A percentile compares a stretch with the other conserved stretches of the same genome.
Conservation (phyloP, 2,329 filamentous ascomycete genomes). For the Scopulariopsis brevicaulis region DNA sequence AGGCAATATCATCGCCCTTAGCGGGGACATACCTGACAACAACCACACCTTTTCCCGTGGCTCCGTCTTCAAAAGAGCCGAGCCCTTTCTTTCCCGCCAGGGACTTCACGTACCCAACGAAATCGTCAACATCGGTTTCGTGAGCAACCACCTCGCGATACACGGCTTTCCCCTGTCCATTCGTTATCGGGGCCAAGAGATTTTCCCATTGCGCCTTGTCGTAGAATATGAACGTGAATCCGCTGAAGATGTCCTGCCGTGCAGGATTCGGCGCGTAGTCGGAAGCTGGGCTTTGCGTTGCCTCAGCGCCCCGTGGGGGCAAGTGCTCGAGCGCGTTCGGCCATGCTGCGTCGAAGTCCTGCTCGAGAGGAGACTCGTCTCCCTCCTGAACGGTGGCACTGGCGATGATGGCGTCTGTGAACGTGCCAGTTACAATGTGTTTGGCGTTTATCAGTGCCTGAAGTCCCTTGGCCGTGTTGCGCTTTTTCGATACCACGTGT, state of each 20-base stretch:
- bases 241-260: conserved; percentile 66
- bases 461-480: conserved; percentile 79
- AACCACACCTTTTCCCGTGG: conserved; percentile 60
- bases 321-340: conserved; percentile 62
- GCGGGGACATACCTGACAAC: conserved; percentile 61
- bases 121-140: conserved; percentile 60
- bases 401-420: conserved; percentile 59
- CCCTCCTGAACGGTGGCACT: conserved; percentile 43
- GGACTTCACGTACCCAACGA: conserved; percentile 65
- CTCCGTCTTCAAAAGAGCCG: conserved; percentile 51
- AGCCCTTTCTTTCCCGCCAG: conserved; percentile 64
- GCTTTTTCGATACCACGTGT: conserved; percentile 78
- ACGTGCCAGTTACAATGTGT: conserved; percentile 64
- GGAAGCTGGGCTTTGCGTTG: conserved; percentile 53
- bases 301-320: conserved; percentile 66
- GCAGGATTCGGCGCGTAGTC: conserved; percentile 59
- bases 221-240: conserved; percentile 83
- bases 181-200: conserved; percentile 62
- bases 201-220: conserved; percentile 64
- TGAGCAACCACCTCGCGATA: conserved; percentile 48
- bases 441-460: conserved; percentile 76
- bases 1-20: conserved; percentile 42
- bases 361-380: conserved; percentile 51
- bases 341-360: conserved; percentile 71
- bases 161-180: conserved; percentile 74